Evolutionary conservation across 495 filamentous ascomycete species (phyloP).

Genomic region (Evansstolkia leycettana): DNA sequence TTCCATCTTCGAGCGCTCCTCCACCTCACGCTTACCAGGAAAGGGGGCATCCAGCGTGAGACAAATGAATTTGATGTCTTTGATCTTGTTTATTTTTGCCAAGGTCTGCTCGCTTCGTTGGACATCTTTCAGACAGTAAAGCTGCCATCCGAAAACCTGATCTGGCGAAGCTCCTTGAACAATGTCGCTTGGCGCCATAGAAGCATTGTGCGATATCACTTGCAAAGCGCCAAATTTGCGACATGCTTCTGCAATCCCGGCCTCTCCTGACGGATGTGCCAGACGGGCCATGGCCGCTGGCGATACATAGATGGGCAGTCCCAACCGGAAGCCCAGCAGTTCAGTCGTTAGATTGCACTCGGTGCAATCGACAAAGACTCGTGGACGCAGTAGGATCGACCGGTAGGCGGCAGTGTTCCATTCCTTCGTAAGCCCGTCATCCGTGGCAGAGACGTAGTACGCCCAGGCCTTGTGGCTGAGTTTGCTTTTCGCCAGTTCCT

Average conservation of each 20-base stretch:
- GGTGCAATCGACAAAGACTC: slow-evolving; percentile 77
- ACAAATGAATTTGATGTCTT: slow-evolving; percentile 65
- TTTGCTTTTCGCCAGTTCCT: slow-evolving; percentile 56
- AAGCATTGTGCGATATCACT: slow-evolving; percentile 81
- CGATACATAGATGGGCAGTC: slow-evolving; percentile 66
- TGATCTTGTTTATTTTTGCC: slow-evolving; percentile 55
- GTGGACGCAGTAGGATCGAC: slow-evolving; percentile 71
- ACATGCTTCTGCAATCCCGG: slow-evolving; percentile 74
- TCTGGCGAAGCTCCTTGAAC: slow-evolving; percentile 51
- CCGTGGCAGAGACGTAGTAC: slow-evolving; percentile 84
- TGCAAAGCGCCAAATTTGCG: slow-evolving; percentile 66
- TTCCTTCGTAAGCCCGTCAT: slow-evolving; percentile 70
- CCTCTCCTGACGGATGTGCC: slow-evolving; percentile 77
- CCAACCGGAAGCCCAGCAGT: slow-evolving; percentile 53
- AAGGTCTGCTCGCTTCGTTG: slow-evolving; percentile 75
- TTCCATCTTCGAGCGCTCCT: slow-evolving; percentile 50
- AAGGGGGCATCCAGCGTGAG: slow-evolving; percentile 87
- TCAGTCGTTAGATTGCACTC: slow-evolving; percentile 59
- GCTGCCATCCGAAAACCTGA: slow-evolving; percentile 84
- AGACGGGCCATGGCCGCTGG: slow-evolving; percentile 89
- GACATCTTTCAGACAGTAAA: slow-evolving; percentile 77
- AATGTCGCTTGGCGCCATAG: slow-evolving; percentile 80
- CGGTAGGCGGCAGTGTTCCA: slow-evolving; percentile 72
- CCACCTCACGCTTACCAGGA: slow-evolving; percentile 83
- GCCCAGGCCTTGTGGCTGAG: slow-evolving; percentile 80